Base-by-base conservation (phyloP, 192 early-diverging fungal species). In the Rhizoclosmatium globosum region DNA sequence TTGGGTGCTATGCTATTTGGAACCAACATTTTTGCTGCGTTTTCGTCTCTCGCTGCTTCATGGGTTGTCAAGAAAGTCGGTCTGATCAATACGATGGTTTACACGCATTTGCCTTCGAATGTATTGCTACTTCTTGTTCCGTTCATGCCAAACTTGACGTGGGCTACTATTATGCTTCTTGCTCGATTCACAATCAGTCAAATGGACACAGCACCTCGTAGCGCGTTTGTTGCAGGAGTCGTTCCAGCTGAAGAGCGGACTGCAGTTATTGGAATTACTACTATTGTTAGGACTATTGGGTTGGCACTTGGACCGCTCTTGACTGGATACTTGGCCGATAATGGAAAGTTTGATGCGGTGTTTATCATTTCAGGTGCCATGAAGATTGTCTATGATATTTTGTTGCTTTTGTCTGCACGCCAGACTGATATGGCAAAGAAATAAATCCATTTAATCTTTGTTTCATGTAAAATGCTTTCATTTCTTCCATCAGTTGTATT, bases 51-150 rank as follows among this genome's bases (percentile, higher is more conserved):
- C 39, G 65, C 57, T 13, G 74, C 80, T 3, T 31, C 38, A 13
- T 76, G 17, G 43, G 59, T 81, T 59, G 45, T 2, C 41, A 47
- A 42, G 15, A 23, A 58, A 19, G 42, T 81, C 68, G 80, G 80
- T 11, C 80, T 81, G 3, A 50, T 81, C 73, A 76, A 76, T 15
- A 81, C 80, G 0, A 81, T 74, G 71, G 71, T 74, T n/a, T 80
- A 79, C 47, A 79, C 80, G 15, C 80, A 81, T 46, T 76, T 81
- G 1, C 80, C 80, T 1, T 21, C 75, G 9, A 81, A 78, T 44
- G 47, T 81, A 17, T 68, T 81, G 13, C 48, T 77, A 11, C n/a
- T 76, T 31, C 11, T 77, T 13, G 74, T 81, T 17, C 80, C 80
- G 48, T 62, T 76, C 15, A 69, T 68, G 74, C 80, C 74, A 21